Percentiles rank a stretch among this genome's conserved stretches.
Evolutionary conservation across 2,329 filamentous ascomycete species (phyloP).

Genomic region (Phialophora macrospora): DNA sequence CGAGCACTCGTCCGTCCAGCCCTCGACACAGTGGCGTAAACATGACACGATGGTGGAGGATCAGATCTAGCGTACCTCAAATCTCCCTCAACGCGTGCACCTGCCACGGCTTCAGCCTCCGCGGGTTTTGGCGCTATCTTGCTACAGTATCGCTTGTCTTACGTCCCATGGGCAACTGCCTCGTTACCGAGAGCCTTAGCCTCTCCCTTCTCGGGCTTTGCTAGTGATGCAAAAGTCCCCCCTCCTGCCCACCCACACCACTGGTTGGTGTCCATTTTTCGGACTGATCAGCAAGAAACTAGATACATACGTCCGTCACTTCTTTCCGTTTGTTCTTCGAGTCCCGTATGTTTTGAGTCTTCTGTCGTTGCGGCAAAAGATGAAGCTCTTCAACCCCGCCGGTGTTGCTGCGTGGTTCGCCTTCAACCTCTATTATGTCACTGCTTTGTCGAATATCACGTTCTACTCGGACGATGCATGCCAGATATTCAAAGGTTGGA

Average conservation of each 20-base stretch:
- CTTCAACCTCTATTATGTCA: slow-evolving; percentile 1
- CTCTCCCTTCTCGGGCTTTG: neutral
- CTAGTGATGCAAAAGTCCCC: slow-evolving; percentile 12
- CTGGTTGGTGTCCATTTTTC: neutral
- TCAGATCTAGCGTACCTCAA: slow-evolving; percentile 10
- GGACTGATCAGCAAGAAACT: neutral
- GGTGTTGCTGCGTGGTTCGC: slow-evolving; percentile 8
- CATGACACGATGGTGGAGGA: slow-evolving; percentile 9
- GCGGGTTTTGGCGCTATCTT: neutral
- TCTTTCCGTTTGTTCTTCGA: neutral
- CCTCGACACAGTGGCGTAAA: neutral
- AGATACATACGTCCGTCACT: neutral
- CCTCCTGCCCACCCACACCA: slow-evolving; percentile 7
- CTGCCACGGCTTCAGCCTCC: slow-evolving; percentile 2
- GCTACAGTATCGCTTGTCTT: slow-evolving; percentile 4
- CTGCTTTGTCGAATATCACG: slow-evolving; percentile 28
- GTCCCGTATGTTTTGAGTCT: neutral
- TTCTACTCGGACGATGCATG: slow-evolving; percentile 26
- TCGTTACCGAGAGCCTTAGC: neutral
- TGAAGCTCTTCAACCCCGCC: slow-evolving; percentile 15
- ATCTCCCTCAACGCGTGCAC: slow-evolving; percentile 11
- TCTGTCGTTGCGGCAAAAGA: neutral
- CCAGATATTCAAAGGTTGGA: slow-evolving; percentile 7
- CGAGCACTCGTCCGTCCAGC: neutral
- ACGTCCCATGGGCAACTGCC: neutral